Evolutionary conservation across 192 early-diverging fungal species (phyloP).

Genomic region (Dimargaris cristalligena): DNA sequence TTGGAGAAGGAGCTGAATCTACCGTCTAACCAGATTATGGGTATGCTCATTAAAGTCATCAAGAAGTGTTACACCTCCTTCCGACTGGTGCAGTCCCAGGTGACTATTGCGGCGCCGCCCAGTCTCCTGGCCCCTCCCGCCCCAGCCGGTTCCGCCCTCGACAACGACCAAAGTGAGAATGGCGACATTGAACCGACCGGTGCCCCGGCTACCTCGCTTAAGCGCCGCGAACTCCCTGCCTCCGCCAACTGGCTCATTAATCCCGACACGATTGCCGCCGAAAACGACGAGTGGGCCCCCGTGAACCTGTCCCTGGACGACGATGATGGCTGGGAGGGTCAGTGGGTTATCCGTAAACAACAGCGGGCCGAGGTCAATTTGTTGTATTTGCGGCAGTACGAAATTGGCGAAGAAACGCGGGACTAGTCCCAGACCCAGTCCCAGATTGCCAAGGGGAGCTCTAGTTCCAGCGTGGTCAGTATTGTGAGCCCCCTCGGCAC

Average conservation of each 20-base stretch:
- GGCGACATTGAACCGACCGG: no score
- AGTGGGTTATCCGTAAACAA: conserved; percentile 48
- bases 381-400: conserved; percentile 58
- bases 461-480: conserved; percentile 48
- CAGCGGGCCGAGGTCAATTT: conserved; percentile 67
- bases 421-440: conserved; percentile 58
- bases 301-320: conserved; percentile 53
- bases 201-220: no score
- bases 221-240: neutral
- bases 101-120: conserved; percentile 17
- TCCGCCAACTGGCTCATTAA: conserved; percentile 2
- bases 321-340: conserved; percentile 71
- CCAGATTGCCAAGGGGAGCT: conserved; percentile 41
- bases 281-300: conserved; percentile 81
- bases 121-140: conserved; percentile 11
- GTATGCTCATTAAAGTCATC: conserved; percentile 86
- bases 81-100: conserved; percentile 35
- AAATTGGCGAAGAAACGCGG: conserved; percentile 47
- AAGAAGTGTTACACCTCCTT: conserved; percentile 65
- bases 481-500: conserved; percentile 40
- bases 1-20: conserved; percentile 75
- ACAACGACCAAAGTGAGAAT: conserved; percentile 11
- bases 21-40: conserved; percentile 71
- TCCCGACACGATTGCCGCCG: conserved; percentile 15
- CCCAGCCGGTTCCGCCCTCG: no score